These are phyloP conservation scores for Brassica incana DNA, from an alignment of 345 rosid species.

Conservation along the genomic window DNA sequence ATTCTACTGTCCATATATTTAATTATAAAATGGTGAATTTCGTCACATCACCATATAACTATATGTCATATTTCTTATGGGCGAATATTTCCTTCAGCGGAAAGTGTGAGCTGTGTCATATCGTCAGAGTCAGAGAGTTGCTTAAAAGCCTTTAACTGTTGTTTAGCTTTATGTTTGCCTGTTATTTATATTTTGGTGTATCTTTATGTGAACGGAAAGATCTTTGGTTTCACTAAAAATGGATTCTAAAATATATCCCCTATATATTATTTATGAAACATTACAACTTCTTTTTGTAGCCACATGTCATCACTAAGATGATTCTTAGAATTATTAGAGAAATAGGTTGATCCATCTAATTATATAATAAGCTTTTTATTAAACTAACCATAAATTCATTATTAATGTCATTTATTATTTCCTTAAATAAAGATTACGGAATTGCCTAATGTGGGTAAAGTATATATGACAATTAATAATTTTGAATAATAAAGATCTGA, in stretches of 20 bases:
- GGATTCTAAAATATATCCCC: not conserved
- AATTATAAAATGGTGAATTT: not conserved
- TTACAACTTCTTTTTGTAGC: too few species aligned
- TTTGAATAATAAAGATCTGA: too few species aligned
- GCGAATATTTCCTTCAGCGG: not conserved
- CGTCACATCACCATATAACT: slow-evolving; percentile 3
- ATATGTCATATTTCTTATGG: not conserved
- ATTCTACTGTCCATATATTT: not conserved
- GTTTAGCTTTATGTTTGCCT: slow-evolving; percentile 9
- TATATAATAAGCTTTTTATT: too few species aligned
- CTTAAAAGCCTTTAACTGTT: not conserved
- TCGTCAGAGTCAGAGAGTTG: slow-evolving; percentile 15
- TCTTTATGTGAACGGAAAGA: not conserved
- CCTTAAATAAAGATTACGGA: too few species aligned
- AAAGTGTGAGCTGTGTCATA: slow-evolving; percentile 11
- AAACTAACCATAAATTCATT: too few species aligned
- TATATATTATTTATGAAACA: too few species aligned
- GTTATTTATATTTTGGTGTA: not conserved
- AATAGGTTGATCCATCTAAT: too few species aligned
- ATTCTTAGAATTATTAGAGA: too few species aligned
- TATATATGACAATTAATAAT: too few species aligned
- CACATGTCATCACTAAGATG: too few species aligned
- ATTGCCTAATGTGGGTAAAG: too few species aligned
- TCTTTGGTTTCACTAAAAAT: not conserved
- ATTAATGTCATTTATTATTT: too few species aligned